phyloP scores from a whole-genome alignment of 768 basidiomycete species.

The Kondoa malvinella region DNA sequence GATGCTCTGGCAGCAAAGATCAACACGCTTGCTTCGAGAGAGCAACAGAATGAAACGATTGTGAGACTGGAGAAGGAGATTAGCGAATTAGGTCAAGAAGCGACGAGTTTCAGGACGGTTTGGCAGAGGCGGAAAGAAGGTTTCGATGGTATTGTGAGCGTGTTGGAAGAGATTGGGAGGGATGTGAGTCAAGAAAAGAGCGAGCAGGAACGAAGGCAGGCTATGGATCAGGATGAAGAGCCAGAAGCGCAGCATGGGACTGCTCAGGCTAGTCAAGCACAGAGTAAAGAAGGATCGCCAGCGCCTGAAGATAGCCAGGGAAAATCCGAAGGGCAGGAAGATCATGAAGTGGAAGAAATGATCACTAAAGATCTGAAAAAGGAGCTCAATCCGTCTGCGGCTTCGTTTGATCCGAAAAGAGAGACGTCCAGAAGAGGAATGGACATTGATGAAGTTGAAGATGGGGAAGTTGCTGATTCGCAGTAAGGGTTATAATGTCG shows the following conservation, averaged over 20 bases:
- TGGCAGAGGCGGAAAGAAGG: conserved; percentile 14
- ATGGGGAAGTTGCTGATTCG: neutral
- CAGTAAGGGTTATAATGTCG: neutral
- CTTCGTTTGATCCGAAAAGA: neutral
- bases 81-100: conserved; percentile 12
- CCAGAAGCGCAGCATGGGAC: neutral
- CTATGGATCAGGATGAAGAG: conserved; percentile 9
- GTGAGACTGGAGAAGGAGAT: conserved; percentile 13
- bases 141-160: conserved; percentile 13
- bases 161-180: conserved; percentile 13
- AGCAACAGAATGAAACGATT: conserved; percentile 5
- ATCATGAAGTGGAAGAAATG: neutral
- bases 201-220: conserved; percentile 13
- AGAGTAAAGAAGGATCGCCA: neutral
- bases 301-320: too few species aligned
- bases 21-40: conserved; percentile 1
- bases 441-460: neutral
- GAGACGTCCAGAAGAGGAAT: neutral
- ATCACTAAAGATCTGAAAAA: neutral
- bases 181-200: conserved; percentile 14
- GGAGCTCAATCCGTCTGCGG: neutral
- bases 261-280: neutral
- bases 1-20: conserved; percentile 13
- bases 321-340: neutral
- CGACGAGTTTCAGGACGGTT: conserved; percentile 3